Base-by-base conservation (phyloP, 1,284 basidiomycete genomes). In the Cutaneotrichosporon sp. region DNA sequence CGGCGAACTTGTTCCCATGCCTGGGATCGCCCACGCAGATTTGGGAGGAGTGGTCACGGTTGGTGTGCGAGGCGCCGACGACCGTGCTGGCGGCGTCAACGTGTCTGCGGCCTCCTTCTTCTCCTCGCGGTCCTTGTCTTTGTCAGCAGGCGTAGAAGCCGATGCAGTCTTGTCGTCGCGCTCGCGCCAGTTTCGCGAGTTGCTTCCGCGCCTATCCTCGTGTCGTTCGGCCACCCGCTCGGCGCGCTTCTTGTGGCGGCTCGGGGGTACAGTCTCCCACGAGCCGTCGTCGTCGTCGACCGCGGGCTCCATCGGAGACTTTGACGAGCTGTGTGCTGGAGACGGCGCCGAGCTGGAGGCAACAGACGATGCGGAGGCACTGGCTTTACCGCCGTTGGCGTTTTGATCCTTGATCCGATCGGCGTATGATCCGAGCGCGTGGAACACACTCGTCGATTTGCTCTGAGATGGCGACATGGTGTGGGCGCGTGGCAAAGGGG, bases 381-480 rank as follows among this genome's bases (percentile, higher is more conserved):
- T 30, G 14, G 52, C 42, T 20, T 36, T 45, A 10, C 7, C 10
- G 42, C 37, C 47, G 36, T 41, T 44, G 7, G 22, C 26, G 36
- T 39, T 42, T 3, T 36, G 35, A 18, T 47, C 44, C 54, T 67
- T 68, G 55, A 68, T 72, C 17, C 67, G 54, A 49, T 72, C 71
- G 54, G 71, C 71, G 47, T 72, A 73, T 2, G 71, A 73, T 37
- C 70, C 71, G 8, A 73, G 65, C 12, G 70, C 68, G 46, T 70
- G 66, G 61, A 73, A 73, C 12, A 70, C 70, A 33, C 69, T 69
- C 30, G 62, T 59, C 23, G 58, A 58, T 40, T 56, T 60, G 43
- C 49, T 46, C 14, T 50, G 58, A 38, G 53, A 45, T 26, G 52
- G 44, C 46, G 49, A 36, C 51, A 52, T 55, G 26, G 10, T 10